A percentile compares a stretch with the other conserved stretches of the same genome.
phyloP scores from a whole-genome alignment of 148 eudicot species.

The Fagopyrum homotropicum region DNA sequence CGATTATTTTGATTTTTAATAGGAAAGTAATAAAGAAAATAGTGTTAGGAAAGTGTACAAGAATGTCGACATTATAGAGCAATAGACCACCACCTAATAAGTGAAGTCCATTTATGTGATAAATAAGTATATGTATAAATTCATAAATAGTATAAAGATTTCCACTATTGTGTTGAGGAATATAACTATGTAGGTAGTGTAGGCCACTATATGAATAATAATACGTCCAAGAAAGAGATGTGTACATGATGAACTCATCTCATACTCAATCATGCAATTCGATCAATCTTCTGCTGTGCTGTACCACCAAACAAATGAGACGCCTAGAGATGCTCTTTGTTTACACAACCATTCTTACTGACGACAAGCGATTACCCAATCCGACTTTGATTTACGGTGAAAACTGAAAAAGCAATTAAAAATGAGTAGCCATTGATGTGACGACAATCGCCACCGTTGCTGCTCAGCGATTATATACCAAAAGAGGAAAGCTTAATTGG shows the following conservation, averaged over 20 bases:
- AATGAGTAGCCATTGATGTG: background rate
- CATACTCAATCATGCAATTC: background rate
- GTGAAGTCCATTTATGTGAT: background rate
- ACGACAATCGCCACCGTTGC: background rate
- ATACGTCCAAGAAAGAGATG: background rate
- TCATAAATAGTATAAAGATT: background rate
- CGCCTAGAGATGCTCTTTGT: background rate
- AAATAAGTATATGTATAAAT: background rate
- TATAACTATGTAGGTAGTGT: background rate
- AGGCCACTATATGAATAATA: background rate
- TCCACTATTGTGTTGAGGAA: background rate
- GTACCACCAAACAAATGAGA: background rate
- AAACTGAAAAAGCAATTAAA: background rate
- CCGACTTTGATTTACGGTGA: too few relatives aligned
- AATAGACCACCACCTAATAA: conserved; percentile 4
- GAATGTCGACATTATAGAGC: conserved; percentile 1
- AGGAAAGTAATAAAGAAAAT: background rate
- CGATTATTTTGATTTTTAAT: too few relatives aligned
- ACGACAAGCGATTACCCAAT: too few relatives aligned
- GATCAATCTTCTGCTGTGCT: background rate
- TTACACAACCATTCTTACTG: too few relatives aligned
- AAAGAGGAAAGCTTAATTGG: background rate
- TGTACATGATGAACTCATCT: conserved; percentile 7
- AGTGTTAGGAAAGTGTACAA: background rate
- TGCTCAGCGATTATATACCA: background rate